phyloP scores from a whole-genome alignment of 1,139 yeast species.

The Scheffersomyces titani region DNA sequence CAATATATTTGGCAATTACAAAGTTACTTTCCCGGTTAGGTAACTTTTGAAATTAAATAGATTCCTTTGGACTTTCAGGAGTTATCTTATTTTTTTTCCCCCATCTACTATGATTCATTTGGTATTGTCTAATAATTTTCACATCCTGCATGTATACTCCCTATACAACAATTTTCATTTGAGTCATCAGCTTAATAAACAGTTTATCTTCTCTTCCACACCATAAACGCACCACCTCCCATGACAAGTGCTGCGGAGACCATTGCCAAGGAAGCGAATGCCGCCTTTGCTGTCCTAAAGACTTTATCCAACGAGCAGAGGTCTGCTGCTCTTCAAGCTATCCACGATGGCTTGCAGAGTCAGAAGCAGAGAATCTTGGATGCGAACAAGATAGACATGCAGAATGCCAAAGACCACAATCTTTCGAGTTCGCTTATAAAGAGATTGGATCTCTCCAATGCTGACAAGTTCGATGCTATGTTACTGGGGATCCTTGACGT shows the following conservation, averaged over 20 bases:
- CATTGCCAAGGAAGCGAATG: constrained; percentile 77
- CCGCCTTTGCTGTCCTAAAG: constrained; percentile 78
- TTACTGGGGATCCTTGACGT: constrained; percentile 93
- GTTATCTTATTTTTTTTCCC: too few species aligned
- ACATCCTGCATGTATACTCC: neutral
- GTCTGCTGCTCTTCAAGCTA: constrained; percentile 67
- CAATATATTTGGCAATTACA: neutral
- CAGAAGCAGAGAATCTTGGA: constrained; percentile 61
- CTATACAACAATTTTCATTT: neutral
- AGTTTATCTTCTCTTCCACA: neutral
- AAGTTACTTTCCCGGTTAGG: neutral
- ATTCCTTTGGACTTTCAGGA: too few species aligned
- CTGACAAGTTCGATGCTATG: constrained; percentile 91
- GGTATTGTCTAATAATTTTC: neutral
- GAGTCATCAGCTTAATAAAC: neutral
- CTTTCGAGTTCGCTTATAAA: constrained; percentile 73
- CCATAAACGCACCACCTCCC: neutral
- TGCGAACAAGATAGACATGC: constrained; percentile 77
- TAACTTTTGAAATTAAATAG: neutral
- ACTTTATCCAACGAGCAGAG: constrained; percentile 74
- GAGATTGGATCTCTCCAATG: constrained; percentile 76
- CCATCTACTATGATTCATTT: neutral
- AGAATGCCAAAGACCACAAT: constrained; percentile 58
- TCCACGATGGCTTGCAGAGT: constrained; percentile 65
- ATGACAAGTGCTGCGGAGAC: constrained; percentile 49